phyloP scores from a whole-genome alignment of 495 filamentous ascomycete species.

The Tetracladium setigerum region DNA sequence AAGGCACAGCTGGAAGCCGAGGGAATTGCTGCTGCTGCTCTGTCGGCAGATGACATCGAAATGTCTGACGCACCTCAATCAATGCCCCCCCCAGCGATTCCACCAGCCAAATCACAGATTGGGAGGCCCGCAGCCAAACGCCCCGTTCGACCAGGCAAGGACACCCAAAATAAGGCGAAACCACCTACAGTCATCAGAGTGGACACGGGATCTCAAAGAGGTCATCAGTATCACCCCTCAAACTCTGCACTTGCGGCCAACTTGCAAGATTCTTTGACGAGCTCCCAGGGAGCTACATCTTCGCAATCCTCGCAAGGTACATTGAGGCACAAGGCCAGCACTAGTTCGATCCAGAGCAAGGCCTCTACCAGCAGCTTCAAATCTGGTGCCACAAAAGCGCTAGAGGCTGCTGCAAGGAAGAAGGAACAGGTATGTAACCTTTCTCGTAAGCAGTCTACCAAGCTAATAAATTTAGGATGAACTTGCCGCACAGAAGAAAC shows the following conservation, averaged over 20 bases:
- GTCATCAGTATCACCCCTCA: conserved; percentile 45
- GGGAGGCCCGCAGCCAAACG: conserved; percentile 49
- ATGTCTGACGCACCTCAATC: conserved; percentile 42
- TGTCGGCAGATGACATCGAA: conserved; percentile 30
- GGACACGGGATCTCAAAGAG: conserved; percentile 58
- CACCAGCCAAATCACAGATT: conserved; percentile 40
- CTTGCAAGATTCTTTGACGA: conserved; percentile 49
- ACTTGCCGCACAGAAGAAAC: conserved; percentile 66
- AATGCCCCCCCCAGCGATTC: conserved; percentile 49
- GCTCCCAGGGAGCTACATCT: conserved; percentile 36
- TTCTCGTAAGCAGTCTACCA: conserved; percentile 3
- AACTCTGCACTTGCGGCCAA: conserved; percentile 49
- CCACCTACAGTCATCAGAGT: conserved; percentile 77
- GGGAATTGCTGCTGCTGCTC: conserved; percentile 27
- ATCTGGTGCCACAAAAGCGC: conserved; percentile 58
- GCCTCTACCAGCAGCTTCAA: conserved; percentile 61
- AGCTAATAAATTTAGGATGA: conserved; percentile 47
- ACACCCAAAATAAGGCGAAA: conserved; percentile 54
- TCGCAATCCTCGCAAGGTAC: conserved; percentile 33
- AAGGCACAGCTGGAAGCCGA: conserved; percentile 40
- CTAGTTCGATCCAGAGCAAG: conserved; percentile 57
- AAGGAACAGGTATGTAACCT: conserved; percentile 48
- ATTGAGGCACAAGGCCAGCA: conserved; percentile 58
- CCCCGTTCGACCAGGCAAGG: conserved; percentile 64
- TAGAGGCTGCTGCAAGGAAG: conserved; percentile 61